A percentile compares a stretch with the other conserved stretches of the same genome.
Evolutionary conservation across 1,284 basidiomycete genomes (phyloP).

Genomic region (Ustilago trichophora): DNA sequence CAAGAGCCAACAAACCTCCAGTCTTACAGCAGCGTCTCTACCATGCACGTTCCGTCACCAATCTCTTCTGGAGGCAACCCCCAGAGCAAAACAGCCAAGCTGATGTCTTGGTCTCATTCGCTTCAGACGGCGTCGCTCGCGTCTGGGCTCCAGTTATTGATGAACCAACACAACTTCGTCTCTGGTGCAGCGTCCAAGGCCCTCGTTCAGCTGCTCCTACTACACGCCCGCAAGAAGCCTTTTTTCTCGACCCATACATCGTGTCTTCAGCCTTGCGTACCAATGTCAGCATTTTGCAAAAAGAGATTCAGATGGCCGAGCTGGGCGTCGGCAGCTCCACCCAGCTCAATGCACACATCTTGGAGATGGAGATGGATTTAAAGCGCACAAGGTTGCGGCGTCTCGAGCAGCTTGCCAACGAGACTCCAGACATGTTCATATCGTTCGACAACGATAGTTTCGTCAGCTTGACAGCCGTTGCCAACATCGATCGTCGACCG

Average conservation of each 20-base stretch:
- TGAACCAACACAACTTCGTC: conserved; percentile 48
- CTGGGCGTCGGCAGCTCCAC: conserved; percentile 28
- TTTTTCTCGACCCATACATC: conserved; percentile 44
- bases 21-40: conserved; percentile 35
- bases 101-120: conserved; percentile 44
- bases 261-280: conserved; percentile 31
- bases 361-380: conserved; percentile 41
- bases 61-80: conserved; percentile 31
- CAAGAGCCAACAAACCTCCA: conserved; percentile 16
- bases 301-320: conserved; percentile 52
- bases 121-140: conserved; percentile 44
- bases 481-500: conserved; percentile 53
- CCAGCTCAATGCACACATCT: conserved; percentile 7
- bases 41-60: conserved; percentile 30
- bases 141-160: conserved; percentile 58
- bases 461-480: conserved; percentile 45
- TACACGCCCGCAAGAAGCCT: neutral
- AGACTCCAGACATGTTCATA: conserved; percentile 55
- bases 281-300: conserved; percentile 40
- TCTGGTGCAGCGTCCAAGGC: conserved; percentile 42
- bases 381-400: conserved; percentile 41
- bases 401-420: conserved; percentile 48
- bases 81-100: conserved; percentile 40
- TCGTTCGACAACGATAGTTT: conserved; percentile 25
- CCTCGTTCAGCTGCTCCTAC: neutral